phyloP scores from a whole-genome alignment of 2,329 filamentous ascomycete genomes.

The Didymosphaeria variabile region DNA sequence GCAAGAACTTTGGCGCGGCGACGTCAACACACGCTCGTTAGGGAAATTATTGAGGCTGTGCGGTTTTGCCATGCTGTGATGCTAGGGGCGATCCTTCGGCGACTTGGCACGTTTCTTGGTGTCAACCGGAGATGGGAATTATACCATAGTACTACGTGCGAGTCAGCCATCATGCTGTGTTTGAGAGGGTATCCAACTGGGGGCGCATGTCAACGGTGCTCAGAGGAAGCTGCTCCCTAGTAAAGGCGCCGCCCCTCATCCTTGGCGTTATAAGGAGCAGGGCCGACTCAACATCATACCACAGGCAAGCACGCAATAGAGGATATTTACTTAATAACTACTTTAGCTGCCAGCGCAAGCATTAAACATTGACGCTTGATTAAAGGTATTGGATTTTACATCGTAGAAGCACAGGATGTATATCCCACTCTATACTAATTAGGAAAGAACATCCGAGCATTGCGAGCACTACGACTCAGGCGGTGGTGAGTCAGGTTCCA shows the following conservation, averaged over 20 bases:
- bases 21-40: slow-evolving; percentile 12
- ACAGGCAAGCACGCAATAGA: background rate
- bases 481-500: background rate
- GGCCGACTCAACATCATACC: background rate
- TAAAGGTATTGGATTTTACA: background rate
- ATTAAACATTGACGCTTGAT: background rate
- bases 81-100: background rate
- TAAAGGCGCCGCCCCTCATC: background rate
- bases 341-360: background rate
- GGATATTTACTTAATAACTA: background rate
- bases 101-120: background rate
- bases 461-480: too few species aligned
- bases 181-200: background rate
- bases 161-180: background rate
- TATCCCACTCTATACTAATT: background rate
- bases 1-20: background rate
- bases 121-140: background rate
- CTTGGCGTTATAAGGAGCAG: slow-evolving; percentile 3
- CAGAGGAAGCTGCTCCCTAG: background rate
- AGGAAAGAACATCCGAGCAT: slow-evolving; percentile 6
- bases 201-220: background rate
- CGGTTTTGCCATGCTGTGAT: background rate
- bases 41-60: slow-evolving; percentile 6
- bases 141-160: too few species aligned
- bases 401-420: background rate